Conservation (phyloP, 2,329 filamentous ascomycete genomes). For the Ascochyta rabiei region DNA sequence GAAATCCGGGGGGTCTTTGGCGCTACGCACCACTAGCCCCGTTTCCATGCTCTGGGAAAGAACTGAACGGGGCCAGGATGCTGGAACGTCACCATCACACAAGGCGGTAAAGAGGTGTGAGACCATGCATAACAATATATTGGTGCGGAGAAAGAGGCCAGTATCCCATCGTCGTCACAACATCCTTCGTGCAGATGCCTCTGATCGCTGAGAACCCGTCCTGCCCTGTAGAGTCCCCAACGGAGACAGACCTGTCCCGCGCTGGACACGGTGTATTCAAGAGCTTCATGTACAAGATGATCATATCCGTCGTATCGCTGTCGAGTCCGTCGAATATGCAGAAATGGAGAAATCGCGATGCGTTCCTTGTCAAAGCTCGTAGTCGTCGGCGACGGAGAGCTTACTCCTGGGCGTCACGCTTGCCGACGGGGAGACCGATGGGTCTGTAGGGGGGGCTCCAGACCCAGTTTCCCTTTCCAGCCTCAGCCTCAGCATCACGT, state of each 20-base stretch:
- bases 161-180: constrained; percentile 2
- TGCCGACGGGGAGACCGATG: constrained; percentile 24
- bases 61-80: too few species aligned
- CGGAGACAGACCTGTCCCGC: not conserved
- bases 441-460: constrained; percentile 1
- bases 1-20: constrained; percentile 5
- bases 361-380: constrained; percentile 2
- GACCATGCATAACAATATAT: constrained; percentile 6
- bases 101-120: not conserved
- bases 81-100: too few species aligned
- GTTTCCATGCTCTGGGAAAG: too few species aligned
- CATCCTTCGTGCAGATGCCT: not conserved
- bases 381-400: not conserved
- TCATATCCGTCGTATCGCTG: not conserved
- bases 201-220: not conserved
- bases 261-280: not conserved
- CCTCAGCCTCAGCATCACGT: constrained; percentile 12
- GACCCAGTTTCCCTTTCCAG: not conserved
- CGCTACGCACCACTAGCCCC: not conserved
- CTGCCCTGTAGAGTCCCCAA: constrained; percentile 5
- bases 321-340: not conserved
- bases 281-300: constrained; percentile 6
- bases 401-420: constrained; percentile 39
- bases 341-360: constrained; percentile 9
- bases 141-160: constrained; percentile 11